Conservation (phyloP, 1,284 basidiomycete genomes). For the Erythrobasidium hasegawianum region DNA sequence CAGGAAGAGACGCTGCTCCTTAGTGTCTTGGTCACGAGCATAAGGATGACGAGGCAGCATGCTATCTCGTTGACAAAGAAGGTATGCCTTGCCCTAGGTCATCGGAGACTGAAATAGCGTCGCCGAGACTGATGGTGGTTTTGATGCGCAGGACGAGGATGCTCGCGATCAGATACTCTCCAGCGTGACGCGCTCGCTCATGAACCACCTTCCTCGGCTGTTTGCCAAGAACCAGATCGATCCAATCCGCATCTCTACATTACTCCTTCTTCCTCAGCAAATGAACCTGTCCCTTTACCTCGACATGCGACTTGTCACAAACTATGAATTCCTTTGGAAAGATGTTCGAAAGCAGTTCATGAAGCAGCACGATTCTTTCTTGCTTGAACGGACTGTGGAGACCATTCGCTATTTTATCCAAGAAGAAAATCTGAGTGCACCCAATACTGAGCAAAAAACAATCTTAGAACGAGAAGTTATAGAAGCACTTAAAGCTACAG, state of each 20-base stretch:
- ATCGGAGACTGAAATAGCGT: too few relatives aligned
- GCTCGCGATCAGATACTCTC: constrained; percentile 70
- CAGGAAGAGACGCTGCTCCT: constrained; percentile 27
- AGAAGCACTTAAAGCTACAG: constrained; percentile 67
- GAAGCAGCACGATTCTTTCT: constrained; percentile 72
- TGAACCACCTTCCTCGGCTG: constrained; percentile 78
- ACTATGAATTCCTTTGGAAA: constrained; percentile 84
- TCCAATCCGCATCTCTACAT: constrained; percentile 72
- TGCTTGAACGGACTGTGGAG: constrained; percentile 70
- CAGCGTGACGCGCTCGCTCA: constrained; percentile 76
- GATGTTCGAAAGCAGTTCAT: constrained; percentile 88
- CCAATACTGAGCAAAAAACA: constrained; percentile 75
- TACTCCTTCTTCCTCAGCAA: constrained; percentile 72
- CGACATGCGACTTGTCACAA: constrained; percentile 72
- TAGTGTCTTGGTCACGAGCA: constrained; percentile 5
- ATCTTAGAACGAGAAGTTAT: constrained; percentile 85
- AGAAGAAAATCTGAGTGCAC: constrained; percentile 60
- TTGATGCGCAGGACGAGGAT: constrained; percentile 48
- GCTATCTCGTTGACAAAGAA: constrained; percentile 2
- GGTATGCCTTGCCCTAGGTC: too few relatives aligned
- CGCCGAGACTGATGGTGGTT: too few relatives aligned
- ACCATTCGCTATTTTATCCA: constrained; percentile 65
- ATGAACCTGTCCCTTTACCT: constrained; percentile 89
- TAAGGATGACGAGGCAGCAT: neutral
- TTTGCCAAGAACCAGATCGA: constrained; percentile 93